Base-by-base conservation (phyloP, 176 grass and related monocot species). In the Musa troglodytarum region DNA sequence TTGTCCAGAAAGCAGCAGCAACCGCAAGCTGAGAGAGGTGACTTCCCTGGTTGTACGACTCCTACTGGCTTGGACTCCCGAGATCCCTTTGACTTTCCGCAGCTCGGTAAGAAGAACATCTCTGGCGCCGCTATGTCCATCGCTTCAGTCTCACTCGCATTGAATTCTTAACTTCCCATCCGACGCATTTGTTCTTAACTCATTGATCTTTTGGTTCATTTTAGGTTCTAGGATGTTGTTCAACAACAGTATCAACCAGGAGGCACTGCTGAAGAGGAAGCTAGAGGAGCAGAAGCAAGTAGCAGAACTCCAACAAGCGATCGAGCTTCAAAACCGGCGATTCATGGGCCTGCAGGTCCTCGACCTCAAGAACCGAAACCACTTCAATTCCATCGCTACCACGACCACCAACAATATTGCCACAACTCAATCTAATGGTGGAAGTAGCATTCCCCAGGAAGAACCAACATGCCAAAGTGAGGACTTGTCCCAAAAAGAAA, bases 241-340 rank as follows among this genome's bases (percentile, higher is more conserved):
- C 0, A 76, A 81, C 1, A 86, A 63, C 34, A 79, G 68, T 26
- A 79, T 72, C 24, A 81, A 50, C 66, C 93, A 84, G 24, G 93
- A 92, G 67, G 77, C 79, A 10, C 85, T 90, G 11, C 50, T 92
- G 74, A 86, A 79, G 66, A 96, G 87, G 79, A 92, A 90, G 52
- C 76, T 90, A 9, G 83, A 96, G 28, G 87, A 90, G 71, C 86
- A 85, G 75, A 86, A 92, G 51, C 88, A 89, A 34, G 87, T 79
- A 17, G 76, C 72, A 3, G 93, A 96, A 76, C 50, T 90, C 68
- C 83, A 89, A 72, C 88, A 92, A 68, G 92, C 88, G 20, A 89
- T 96, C 1, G 89, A 92, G 74, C 72, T 88, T 29, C 89, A 89
- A 28, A 66, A 81, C 8, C 68, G 89, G 49, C 82, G 89, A 24